Base-by-base conservation (phyloP, 2,329 filamentous ascomycete genomes). In the Neocatenulostroma microsporum region DNA sequence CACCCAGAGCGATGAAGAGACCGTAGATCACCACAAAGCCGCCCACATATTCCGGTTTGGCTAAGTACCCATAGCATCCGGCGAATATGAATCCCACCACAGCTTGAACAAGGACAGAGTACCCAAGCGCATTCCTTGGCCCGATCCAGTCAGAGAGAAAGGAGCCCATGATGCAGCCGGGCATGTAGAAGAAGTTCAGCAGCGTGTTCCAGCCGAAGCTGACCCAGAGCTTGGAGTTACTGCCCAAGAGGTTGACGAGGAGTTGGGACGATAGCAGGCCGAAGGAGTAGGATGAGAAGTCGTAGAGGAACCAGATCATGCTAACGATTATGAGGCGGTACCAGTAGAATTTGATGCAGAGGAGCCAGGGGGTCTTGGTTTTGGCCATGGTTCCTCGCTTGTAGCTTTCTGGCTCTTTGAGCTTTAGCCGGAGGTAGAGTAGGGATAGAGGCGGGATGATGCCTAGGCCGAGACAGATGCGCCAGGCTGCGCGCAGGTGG, bases 81-180 rank as follows among this genome's bases (percentile, higher is more conserved):
- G 85, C 81, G 84, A 94, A 93, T 63, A 88, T 80, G 62, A 89
- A 94, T 2, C 88, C 88, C 5, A 94, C 74, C 6, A 86, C 55
- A 3, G 79, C 82, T 57, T 95, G 88, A 0, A 78, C 57, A 3
- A 69, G 61, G 3, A 94, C 82, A 11, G 84, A 85, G 8, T 78
- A 60, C 2, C 76, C 75, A 0, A 95, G 69, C 1, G 83, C 81
- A 48, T 81, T 76, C 39, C 80, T 79, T 1, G 88, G 86, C 0
- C 88, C 88, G 34, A 93, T 66, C 64, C 72, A 78, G 62, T 95
- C 88, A 18, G 78, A 82, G 5, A 83, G 66, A 38, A 83, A 83
- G 0, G 84, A 82, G 14, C 88, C 88, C 3, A 82, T 61, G 35
- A 88, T 68, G 17, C 84, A 84, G 1, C 88, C 88, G 0, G 86